A percentile compares a stretch with the other conserved stretches of the same genome.
Conservation (phyloP, 1,284 basidiomycete genomes). For the Phlebopus sp. region DNA sequence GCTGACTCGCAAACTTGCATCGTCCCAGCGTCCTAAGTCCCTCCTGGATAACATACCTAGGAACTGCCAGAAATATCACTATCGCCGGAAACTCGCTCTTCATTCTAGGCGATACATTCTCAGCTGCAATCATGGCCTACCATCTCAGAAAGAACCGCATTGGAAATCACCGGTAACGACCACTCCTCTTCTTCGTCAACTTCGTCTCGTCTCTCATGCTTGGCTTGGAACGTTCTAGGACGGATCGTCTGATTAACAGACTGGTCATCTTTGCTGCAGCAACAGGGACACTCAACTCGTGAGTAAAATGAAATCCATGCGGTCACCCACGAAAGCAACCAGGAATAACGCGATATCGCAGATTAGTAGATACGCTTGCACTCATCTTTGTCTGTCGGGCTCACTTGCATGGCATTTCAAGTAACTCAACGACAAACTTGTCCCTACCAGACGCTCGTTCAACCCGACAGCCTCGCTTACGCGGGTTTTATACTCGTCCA, state of each 20-base stretch:
- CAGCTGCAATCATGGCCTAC: constrained; percentile 23
- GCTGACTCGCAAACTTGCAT: background rate
- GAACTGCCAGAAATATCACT: constrained; percentile 7
- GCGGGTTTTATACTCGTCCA: constrained; percentile 24
- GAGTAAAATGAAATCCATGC: no score
- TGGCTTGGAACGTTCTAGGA: constrained; percentile 9
- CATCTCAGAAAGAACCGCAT: constrained; percentile 13
- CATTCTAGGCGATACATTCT: constrained; percentile 24
- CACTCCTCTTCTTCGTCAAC: no score
- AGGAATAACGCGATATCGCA: constrained; percentile 1
- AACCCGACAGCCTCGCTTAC: constrained; percentile 21
- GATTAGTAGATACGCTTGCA: constrained; percentile 27
- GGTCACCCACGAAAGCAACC: background rate
- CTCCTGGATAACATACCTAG: constrained; percentile 18
- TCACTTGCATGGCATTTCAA: no score
- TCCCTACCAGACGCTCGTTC: constrained; percentile 14
- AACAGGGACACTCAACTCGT: constrained; percentile 28
- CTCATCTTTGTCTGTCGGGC: constrained; percentile 25
- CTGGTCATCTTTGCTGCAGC: constrained; percentile 27
- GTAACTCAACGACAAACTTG: no score
- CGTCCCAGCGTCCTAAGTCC: constrained; percentile 11
- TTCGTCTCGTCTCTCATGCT: background rate
- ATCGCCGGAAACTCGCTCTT: constrained; percentile 24
- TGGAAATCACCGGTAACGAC: background rate
- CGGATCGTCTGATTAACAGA: constrained; percentile 23